Conservation (phyloP, 2,329 filamentous ascomycete species). For the Alternaria arbusti region DNA sequence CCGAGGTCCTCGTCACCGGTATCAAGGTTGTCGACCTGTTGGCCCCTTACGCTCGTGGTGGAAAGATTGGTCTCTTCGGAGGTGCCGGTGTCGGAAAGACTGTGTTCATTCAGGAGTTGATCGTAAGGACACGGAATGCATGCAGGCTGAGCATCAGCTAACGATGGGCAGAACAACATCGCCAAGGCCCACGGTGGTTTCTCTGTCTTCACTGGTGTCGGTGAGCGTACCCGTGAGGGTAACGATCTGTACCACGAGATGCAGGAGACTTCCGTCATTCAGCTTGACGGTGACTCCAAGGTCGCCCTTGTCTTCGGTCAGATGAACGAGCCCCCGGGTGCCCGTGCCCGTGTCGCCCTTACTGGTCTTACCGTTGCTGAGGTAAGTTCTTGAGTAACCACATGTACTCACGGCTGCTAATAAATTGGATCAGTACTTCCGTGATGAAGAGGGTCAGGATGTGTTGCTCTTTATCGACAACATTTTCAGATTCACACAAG, state of each 20-base stretch:
- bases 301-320: conserved; percentile 99
- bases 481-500: too few species aligned
- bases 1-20: conserved; percentile 97
- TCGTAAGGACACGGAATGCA: conserved; percentile 63
- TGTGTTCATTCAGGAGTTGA: conserved; percentile 99
- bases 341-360: conserved; percentile 98
- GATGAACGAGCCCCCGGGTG: conserved; percentile 99
- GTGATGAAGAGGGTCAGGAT: conserved; percentile 83
- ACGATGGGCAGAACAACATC: conserved; percentile 84
- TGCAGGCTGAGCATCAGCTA: conserved; percentile 20
- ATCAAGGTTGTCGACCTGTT: conserved; percentile 99
- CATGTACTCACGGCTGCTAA: too few species aligned
- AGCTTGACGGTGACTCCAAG: conserved; percentile 99
- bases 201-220: conserved; percentile 99
- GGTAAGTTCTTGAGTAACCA: neutral
- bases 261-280: conserved; percentile 99
- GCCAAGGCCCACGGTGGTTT: conserved; percentile 99
- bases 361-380: conserved; percentile 65
- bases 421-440: too few species aligned
- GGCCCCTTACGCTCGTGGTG: conserved; percentile 99
- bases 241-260: conserved; percentile 99
- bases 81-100: conserved; percentile 99
- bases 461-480: conserved; percentile 89
- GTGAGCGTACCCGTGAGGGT: conserved; percentile 99
- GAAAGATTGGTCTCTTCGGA: conserved; percentile 99